phyloP scores from a whole-genome alignment of 441 rosid species.

The Gossypium trilobum region DNA sequence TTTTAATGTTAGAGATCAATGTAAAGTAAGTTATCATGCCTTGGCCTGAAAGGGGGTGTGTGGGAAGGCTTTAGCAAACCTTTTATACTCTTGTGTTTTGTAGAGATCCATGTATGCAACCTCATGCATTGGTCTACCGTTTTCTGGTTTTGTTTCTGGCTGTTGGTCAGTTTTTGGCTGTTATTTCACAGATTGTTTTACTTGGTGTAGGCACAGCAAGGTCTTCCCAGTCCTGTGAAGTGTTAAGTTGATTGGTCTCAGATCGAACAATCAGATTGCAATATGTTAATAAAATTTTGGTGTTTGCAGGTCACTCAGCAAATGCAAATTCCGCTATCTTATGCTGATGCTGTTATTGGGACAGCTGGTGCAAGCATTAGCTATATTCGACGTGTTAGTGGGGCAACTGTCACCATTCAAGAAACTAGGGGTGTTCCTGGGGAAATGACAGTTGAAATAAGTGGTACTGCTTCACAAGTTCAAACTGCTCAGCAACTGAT shows the following conservation, averaged over 20 bases:
- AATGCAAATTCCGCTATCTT: slow-evolving; percentile 85
- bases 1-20: not conserved
- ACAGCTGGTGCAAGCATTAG: slow-evolving; percentile 89
- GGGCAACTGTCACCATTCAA: slow-evolving; percentile 90
- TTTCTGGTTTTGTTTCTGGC: not conserved
- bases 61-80: not conserved
- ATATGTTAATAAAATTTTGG: not conserved
- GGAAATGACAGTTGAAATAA: slow-evolving; percentile 95
- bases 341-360: slow-evolving; percentile 94
- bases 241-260: not conserved
- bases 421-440: slow-evolving; percentile 91
- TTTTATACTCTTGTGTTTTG: not conserved
- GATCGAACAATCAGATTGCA: not conserved
- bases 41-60: not conserved
- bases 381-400: slow-evolving; percentile 86
- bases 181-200: not conserved
- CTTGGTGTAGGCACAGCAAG: not conserved
- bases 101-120: not conserved
- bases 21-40: not conserved
- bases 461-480: slow-evolving; percentile 87
- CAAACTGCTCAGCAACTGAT: slow-evolving; percentile 96
- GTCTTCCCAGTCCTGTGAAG: not conserved
- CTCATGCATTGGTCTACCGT: not conserved
- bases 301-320: slow-evolving; percentile 66
- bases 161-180: not conserved